Conservation (phyloP, 768 basidiomycete genomes). For the Tulasnella sp. region DNA sequence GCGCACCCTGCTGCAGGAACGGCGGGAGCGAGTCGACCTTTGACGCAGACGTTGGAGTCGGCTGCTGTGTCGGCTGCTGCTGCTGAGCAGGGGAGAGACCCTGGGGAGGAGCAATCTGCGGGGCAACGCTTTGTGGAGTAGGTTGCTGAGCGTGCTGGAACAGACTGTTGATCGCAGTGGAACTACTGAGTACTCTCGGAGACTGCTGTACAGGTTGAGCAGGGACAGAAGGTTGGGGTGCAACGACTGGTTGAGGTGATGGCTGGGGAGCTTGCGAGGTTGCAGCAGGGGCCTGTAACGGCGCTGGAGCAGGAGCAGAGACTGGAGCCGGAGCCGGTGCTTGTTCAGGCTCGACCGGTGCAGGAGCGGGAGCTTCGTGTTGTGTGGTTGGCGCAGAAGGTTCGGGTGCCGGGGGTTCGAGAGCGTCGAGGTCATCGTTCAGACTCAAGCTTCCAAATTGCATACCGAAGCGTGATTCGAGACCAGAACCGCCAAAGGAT, state of each 20-base stretch:
- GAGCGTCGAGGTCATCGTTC: constrained; percentile 31
- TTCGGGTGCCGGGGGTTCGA: constrained; percentile 3
- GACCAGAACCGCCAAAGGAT: constrained; percentile 25
- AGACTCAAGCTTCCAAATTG: constrained; percentile 79
- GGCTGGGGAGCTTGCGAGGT: not conserved
- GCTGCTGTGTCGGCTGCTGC: not conserved
- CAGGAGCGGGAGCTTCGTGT: not conserved
- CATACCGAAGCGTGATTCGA: constrained; percentile 72
- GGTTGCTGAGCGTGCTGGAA: constrained; percentile 12
- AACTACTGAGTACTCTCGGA: not conserved
- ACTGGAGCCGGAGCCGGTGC: constrained; percentile 1
- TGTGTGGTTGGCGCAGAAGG: not conserved
- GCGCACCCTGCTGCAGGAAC: not conserved
- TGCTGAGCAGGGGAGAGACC: not conserved
- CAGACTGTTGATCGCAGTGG: not conserved
- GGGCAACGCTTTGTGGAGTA: not conserved
- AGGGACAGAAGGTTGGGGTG: not conserved
- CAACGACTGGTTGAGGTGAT: not conserved
- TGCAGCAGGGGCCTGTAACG: not conserved
- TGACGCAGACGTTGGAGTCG: not conserved
- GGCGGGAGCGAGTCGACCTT: not conserved
- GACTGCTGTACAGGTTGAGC: not conserved
- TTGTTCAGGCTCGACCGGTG: not conserved
- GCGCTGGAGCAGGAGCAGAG: not conserved
- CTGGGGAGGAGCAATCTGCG: not conserved